Base-by-base conservation (phyloP, 805 yeast species). In the Grigorovia jiainica region DNA sequence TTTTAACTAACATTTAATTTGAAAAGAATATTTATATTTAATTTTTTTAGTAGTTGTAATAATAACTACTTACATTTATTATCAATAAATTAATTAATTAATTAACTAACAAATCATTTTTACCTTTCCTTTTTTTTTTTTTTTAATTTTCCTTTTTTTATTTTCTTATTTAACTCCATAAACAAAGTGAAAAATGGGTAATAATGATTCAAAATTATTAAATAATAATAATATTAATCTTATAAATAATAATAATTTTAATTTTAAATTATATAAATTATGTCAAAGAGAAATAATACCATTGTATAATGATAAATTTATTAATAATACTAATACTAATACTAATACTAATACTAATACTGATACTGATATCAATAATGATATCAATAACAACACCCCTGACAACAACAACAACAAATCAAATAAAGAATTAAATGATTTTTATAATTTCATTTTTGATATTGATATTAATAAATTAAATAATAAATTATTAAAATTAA, bases 171-270 rank as follows among this genome's bases (percentile, higher is more conserved):
- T 8, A 21, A 21, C 31, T 6, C 31, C 31, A 10, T 25, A 8
- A 7, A 25, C n/a, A 4, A 8, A 7, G 8, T 17, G 3, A 9
- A 11, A 15, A 34, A 86, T 86, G 95, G 87, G 82, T 34, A 73
- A 80, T 25, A 66, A 80, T n/a, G 90, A 83, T 43, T 83, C 89
- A 19, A 80, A 72, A 53, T 63, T 75, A 27, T 13, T 27, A 13
- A 27, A 27, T 25, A 25, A 4, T 25, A 25, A 25, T 27, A 10
- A 27, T 27, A 27, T 3, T 27, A 13, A 27, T 27, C 11, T 3
- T 27, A 13, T 7, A 11, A 27, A n/a, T 10, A 27, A 27, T 27
- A 27, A 15, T 7, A 13, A 24, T 24, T 27, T 27, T 15, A 27
- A 27, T 13, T 13, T 27, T 11, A 27, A 27, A 13, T 11, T 27